These are phyloP conservation scores for Vararia minispora DNA, from an alignment of 768 basidiomycete genomes.

Conservation along the genomic window DNA sequence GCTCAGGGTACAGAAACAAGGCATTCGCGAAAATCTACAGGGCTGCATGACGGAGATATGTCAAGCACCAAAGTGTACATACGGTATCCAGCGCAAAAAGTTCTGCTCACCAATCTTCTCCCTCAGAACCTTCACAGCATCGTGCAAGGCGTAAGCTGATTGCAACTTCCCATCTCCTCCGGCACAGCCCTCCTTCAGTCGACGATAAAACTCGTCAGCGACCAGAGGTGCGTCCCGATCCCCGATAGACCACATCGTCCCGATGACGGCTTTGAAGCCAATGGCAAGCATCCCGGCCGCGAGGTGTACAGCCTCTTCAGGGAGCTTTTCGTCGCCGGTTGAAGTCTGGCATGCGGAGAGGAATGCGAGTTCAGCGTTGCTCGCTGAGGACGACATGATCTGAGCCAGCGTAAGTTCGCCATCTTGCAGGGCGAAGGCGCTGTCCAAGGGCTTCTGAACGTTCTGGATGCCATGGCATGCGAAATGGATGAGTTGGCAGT, in stretches of 20 bases:
- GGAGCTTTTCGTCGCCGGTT: background rate
- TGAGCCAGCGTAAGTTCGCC: constrained; percentile 4
- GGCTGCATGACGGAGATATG: too few relatives aligned
- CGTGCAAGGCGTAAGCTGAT: too few relatives aligned
- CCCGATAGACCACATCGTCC: constrained; percentile 8
- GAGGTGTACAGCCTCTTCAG: constrained; percentile 7
- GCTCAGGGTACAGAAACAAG: too few relatives aligned
- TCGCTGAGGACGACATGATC: constrained; percentile 5
- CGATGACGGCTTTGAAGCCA: constrained; percentile 5
- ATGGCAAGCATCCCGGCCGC: constrained; percentile 7
- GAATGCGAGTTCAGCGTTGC: constrained; percentile 3
- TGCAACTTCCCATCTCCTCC: too few relatives aligned
- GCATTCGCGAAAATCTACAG: too few relatives aligned
- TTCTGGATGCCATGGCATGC: constrained; percentile 12
- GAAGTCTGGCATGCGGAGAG: constrained; percentile 8
- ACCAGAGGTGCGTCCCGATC: constrained; percentile 2
- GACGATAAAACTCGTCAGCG: constrained; percentile 2
- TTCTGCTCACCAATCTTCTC: too few relatives aligned
- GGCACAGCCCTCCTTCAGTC: too few relatives aligned
- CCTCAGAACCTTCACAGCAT: too few relatives aligned
- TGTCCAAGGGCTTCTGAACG: constrained; percentile 5
- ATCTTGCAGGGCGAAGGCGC: constrained; percentile 7
- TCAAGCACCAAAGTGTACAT: too few relatives aligned
- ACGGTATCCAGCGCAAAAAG: too few relatives aligned
- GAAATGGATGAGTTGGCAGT: constrained; percentile 10